Base-by-base conservation (phyloP, 2,329 filamentous ascomycete species). In the Aspergillus intermedius region DNA sequence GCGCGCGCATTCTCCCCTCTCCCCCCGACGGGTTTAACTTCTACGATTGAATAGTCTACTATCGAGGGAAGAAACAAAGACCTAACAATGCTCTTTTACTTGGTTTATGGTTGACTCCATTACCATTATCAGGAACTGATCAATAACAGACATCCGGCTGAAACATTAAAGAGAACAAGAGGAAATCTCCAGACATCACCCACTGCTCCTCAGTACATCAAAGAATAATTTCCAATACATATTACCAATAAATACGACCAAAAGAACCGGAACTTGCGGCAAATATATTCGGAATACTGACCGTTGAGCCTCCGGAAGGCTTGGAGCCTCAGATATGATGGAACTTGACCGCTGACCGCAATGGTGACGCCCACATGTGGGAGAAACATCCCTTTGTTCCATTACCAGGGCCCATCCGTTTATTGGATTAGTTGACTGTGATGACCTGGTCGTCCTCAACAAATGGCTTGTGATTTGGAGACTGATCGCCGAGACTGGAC, bases 371-470 rank as follows among this genome's bases (percentile, higher is more conserved):
- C n/a, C n/a, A 8, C 34, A 35, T 35, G 34, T 5, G 34, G 13
- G 13, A 35, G 34, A 35, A 17, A 17, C 13, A 35, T 35, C 15
- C n/a, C 34, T 35, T 35, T 4, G 25, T 30, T 30, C 25, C 25
- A 30, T 37, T 37, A 37, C 9, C 9, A 19, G 17, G 34, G 7
- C n/a, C 34, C 17, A 37, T 13, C 13, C n/a, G n/a, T 19, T 17
- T 37, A 37, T 19, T 37, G n/a, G 12, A 17, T 40, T 21, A 61
- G 54, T 60, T 56, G 49, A 75, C 74, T 10, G 79, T 75, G 44
- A 93, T 79, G 22, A 84, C 70, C 62, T 86, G 74, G 62, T 95
- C 89, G 60, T 91, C 83, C 69, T 95, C 90, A 54, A 96, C 81
- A 25, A 77, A 66, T 1, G 83, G 81, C 45, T 80, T 73, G 68